Evolutionary conservation across 1,139 yeast genomes (phyloP), one percentile per base, ranked within the genome.

Genomic region (Candida albicans): DNA sequence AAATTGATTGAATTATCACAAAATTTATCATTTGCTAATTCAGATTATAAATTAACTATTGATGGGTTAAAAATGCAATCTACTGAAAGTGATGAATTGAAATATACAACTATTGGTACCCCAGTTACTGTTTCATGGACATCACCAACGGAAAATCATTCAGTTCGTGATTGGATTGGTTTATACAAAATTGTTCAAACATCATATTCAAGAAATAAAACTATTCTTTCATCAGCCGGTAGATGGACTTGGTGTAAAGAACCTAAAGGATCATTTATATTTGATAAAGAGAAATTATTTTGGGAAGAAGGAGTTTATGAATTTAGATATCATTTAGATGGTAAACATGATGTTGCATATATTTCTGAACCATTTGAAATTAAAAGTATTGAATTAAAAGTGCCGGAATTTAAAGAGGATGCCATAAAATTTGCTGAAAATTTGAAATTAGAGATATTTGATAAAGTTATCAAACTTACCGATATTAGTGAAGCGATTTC

Each of bases 261-360:
- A n/a, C 61, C 64, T 4, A 53, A 61, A 3, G 95, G 95, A 0
- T 52, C 62, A n/a, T 71, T 79, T 10, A 65, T 56, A 7, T 87
- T 87, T 55, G 63, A 68, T 9, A 73, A 74, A 8, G 73, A 75
- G 8, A 65, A 75, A 40, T 64, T 84, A 38, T 75, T 75, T 54
- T 85, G 87, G 82, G 85, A 83, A 53, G 80, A 77, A 43, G 96
- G 96, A 0, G 71, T 81, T 34, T 87, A 82, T 62, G 95, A 87
- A 62, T 76, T 87, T 55, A 74, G 96, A 61, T 86, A 85, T 56
- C 95, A 88, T 58, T 71, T 78, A 42, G 78, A 76, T 42, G 82
- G 81, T 25, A 79, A 82, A 48, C 96, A 88, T 59, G 85, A 81
- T 49, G 95, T 87, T 26, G 70, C 84, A 31, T 75, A 77, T 46